Percentiles rank a stretch among this genome's conserved stretches.
Evolutionary conservation across 1,139 yeast genomes (phyloP).

Genomic region (Kodamaea alishanica): DNA sequence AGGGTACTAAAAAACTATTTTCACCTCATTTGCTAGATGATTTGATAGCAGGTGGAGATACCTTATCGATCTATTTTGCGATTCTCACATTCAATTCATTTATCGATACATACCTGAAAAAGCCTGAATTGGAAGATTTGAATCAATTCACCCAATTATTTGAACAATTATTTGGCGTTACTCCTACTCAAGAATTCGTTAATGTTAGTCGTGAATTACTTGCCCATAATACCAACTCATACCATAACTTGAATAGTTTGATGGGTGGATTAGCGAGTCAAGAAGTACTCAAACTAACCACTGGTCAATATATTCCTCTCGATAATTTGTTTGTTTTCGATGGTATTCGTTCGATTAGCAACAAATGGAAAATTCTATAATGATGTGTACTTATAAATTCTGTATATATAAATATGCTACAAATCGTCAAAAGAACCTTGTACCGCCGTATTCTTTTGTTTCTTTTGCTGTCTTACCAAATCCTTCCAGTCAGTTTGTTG

Average conservation of each 20-base stretch:
- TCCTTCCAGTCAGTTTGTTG: constrained; percentile 85
- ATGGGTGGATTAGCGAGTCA: constrained; percentile 80
- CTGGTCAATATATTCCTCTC: constrained; percentile 72
- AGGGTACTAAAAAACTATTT: constrained; percentile 29
- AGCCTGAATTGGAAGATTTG: constrained; percentile 22
- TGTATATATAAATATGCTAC: constrained; percentile 21
- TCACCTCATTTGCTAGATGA: constrained; percentile 13
- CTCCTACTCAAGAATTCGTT: constrained; percentile 12
- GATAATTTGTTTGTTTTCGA: constrained; percentile 66
- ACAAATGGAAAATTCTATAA: constrained; percentile 43
- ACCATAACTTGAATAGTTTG: constrained; percentile 35
- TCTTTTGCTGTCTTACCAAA: constrained; percentile 61
- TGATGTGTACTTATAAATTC: not conserved
- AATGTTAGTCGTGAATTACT: constrained; percentile 28
- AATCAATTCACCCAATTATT: constrained; percentile 18
- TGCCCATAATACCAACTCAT: constrained; percentile 27
- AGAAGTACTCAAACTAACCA: constrained; percentile 54
- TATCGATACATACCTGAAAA: constrained; percentile 14
- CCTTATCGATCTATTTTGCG: constrained; percentile 35
- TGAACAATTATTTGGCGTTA: constrained; percentile 11
- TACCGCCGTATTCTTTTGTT: constrained; percentile 37
- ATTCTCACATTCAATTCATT: constrained; percentile 30
- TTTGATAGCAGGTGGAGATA: constrained; percentile 20
- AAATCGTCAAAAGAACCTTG: constrained; percentile 74
- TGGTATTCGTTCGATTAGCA: constrained; percentile 54